Conservation (phyloP, 352 stramenopile genomes). For the Phytophthora sansomeana region DNA sequence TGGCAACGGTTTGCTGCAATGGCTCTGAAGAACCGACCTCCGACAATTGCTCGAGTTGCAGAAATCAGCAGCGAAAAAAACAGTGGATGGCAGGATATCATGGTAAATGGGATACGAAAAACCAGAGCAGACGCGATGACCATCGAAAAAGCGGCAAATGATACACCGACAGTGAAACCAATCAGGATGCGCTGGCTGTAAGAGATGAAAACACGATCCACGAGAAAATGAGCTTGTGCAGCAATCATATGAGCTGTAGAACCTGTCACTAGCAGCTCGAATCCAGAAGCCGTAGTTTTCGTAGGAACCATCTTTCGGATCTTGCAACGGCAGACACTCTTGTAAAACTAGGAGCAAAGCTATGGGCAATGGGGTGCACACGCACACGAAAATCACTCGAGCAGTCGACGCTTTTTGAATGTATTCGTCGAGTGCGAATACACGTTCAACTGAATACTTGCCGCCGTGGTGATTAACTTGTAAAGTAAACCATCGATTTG, state of each 20-base stretch:
- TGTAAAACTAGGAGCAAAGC: slow-evolving; percentile 2
- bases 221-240: slow-evolving; percentile 3
- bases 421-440: no score
- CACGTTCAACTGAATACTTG: no score
- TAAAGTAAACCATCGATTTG: no score
- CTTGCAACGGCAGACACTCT: slow-evolving; percentile 11
- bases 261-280: not conserved
- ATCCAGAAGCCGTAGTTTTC: slow-evolving; percentile 23
- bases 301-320: not conserved
- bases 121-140: not conserved
- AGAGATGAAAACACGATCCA: not conserved
- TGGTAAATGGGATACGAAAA: slow-evolving; percentile 21
- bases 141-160: slow-evolving; percentile 1
- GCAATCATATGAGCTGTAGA: not conserved
- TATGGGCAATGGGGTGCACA: not conserved
- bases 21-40: not conserved
- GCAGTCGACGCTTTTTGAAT: no score
- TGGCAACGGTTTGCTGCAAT: not conserved
- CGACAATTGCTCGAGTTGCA: not conserved
- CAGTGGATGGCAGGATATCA: not conserved
- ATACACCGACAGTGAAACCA: not conserved
- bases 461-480: no score
- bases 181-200: not conserved
- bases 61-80: not conserved
- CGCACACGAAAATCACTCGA: no score